Evolutionary conservation across 148 eudicot genomes (phyloP), one percentile per base, ranked within the genome.

Genomic region (Camellia lanceoleosa): DNA sequence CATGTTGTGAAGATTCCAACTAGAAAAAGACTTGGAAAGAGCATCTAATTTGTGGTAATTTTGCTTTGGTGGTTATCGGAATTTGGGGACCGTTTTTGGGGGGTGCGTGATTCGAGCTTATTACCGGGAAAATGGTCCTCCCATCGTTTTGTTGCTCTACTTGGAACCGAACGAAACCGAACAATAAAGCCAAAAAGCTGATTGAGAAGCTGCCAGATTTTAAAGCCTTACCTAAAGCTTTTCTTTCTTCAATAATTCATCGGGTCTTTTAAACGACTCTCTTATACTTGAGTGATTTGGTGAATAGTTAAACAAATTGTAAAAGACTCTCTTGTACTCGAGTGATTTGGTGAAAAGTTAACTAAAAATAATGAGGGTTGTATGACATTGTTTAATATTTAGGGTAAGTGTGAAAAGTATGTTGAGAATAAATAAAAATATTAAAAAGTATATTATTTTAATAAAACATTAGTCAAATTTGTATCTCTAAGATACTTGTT

Each of bases 121-220:
- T 64, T 66, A 44, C 44, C 8, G 2, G 23, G 59, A 43, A 43
- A 68, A 68, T 78, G 80, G 80, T 78, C 74, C 74, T 69, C 51
- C 3, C 80, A 51, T 67, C 14, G 46, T 38, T 38, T 38, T n/a
- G 70, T 78, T 68, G 43, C 60, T 55, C 64, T 67, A 78, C 73
- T 51, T 67, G 80, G 73, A 70, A 54, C 80, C 73, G 52, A 78
- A 77, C 73, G 52, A 78, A 77, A 11, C 19, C 38, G 23, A 15
- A 5, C 49, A 12, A 38, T 18, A 13, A 66, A 3, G 13, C 55
- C 38, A 1, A 65, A 23, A n/a, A 68, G 51, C 0, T 23, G 80
- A 77, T 66, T 64, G 60, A 68, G 80, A 78, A 18, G n/a, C 43
- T 20, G 65, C 12, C 3, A 23, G 18, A 51, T 77, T 64, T 66